A percentile compares a stretch with the other conserved stretches of the same genome.
These are phyloP conservation scores for Kalmanozyma brasiliensis DNA, from an alignment of 1,284 basidiomycete genomes.

Conservation along the genomic window DNA sequence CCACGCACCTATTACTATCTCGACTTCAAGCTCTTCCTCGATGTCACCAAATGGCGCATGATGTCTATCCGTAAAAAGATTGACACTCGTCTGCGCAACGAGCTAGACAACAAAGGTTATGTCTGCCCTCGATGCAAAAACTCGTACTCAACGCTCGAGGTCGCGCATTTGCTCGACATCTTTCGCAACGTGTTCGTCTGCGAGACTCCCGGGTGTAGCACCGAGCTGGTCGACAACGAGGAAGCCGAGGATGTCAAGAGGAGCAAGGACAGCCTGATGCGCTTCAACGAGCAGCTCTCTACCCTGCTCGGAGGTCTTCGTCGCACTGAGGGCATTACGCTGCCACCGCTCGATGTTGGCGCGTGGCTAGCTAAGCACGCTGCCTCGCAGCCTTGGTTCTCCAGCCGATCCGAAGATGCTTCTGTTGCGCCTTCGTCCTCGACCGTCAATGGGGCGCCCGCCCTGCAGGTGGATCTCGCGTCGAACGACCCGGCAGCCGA, in stretches of 20 bases:
- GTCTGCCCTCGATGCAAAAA: constrained; percentile 89
- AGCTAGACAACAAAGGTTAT: constrained; percentile 91
- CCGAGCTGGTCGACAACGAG: constrained; percentile 89
- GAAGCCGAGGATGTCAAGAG: constrained; percentile 83
- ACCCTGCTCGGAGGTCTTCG: constrained; percentile 87
- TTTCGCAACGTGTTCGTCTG: constrained; percentile 69
- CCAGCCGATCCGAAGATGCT: constrained; percentile 18
- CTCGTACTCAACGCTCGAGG: constrained; percentile 86
- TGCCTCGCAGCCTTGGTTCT: constrained; percentile 54
- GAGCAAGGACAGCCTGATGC: constrained; percentile 91
- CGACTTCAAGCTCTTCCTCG: constrained; percentile 92
- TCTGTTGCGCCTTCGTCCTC: constrained; percentile 28
- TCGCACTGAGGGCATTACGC: constrained; percentile 83
- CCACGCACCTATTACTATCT: constrained; percentile 84
- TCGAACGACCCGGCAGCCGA: constrained; percentile 56
- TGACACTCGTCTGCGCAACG: constrained; percentile 71
- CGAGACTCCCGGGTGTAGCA: constrained; percentile 69
- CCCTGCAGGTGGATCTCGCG: constrained; percentile 62
- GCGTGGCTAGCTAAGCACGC: constrained; percentile 61
- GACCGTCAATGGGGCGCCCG: constrained; percentile 32
- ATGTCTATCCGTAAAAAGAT: constrained; percentile 92
- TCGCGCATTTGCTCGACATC: constrained; percentile 80
- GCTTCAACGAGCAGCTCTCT: constrained; percentile 90
- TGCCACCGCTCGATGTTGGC: constrained; percentile 77
- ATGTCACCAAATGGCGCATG: constrained; percentile 96